phyloP scores from a whole-genome alignment of 2,329 filamentous ascomycete genomes.

The Diaporthe batatas region DNA sequence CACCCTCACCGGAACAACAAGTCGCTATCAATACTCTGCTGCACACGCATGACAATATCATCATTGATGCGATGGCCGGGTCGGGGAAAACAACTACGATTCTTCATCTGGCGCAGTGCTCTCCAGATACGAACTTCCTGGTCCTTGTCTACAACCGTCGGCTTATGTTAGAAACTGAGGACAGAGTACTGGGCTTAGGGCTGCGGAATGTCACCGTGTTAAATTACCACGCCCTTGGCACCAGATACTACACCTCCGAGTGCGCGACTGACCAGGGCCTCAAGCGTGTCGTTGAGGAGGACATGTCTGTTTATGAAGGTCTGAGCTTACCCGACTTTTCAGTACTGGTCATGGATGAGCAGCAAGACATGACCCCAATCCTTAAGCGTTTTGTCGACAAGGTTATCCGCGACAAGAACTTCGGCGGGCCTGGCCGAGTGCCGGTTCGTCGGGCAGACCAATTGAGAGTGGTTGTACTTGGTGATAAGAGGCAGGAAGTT shows the following conservation, averaged over 20 bases:
- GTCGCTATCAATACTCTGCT: constrained; percentile 36
- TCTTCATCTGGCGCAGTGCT: constrained; percentile 36
- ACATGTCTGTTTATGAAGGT: constrained; percentile 32
- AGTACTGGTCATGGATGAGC: constrained; percentile 41
- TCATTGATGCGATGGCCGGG: constrained; percentile 39
- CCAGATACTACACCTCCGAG: constrained; percentile 36
- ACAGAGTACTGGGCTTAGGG: constrained; percentile 32
- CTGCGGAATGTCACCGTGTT: constrained; percentile 36
- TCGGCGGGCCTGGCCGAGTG: background rate
- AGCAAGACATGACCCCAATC: constrained; percentile 41
- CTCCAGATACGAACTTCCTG: constrained; percentile 25
- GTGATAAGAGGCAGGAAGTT: constrained; percentile 39
- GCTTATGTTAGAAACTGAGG: constrained; percentile 38
- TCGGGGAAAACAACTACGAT: constrained; percentile 41
- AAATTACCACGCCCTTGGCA: constrained; percentile 39
- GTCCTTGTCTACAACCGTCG: constrained; percentile 41
- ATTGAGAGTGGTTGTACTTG: constrained; percentile 37
- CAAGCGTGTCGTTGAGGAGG: constrained; percentile 39
- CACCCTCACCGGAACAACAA: constrained; percentile 37
- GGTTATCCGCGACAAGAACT: constrained; percentile 36
- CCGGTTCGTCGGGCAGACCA: background rate
- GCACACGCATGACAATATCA: constrained; percentile 32
- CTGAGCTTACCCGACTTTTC: constrained; percentile 35
- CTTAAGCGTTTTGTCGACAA: constrained; percentile 41
- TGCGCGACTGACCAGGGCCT: constrained; percentile 40